Evolutionary conservation across 768 basidiomycete species (phyloP).

Genomic region (Austroboletus festivus): DNA sequence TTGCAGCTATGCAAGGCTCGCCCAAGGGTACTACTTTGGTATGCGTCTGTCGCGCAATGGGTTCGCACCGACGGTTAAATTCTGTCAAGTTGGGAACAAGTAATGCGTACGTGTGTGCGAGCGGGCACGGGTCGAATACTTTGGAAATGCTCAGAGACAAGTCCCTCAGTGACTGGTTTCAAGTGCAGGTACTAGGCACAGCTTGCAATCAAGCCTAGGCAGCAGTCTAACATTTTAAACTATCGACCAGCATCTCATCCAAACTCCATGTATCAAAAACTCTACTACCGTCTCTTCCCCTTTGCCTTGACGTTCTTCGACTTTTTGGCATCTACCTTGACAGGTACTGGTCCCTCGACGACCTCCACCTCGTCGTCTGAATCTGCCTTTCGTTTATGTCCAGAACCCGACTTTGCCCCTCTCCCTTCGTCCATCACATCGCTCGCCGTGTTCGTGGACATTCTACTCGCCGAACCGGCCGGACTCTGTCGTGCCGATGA

Average conservation of each 20-base stretch:
- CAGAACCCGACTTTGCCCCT: neutral
- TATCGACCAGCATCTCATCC: slow-evolving; percentile 38
- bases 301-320: slow-evolving; percentile 33
- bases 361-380: slow-evolving; percentile 59
- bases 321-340: slow-evolving; percentile 37
- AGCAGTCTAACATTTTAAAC: neutral
- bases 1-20: too few species aligned
- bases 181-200: too few species aligned
- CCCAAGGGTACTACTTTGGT: too few species aligned
- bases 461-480: slow-evolving; percentile 36
- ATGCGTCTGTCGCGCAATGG: too few species aligned
- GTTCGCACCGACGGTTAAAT: too few species aligned
- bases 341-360: slow-evolving; percentile 43
- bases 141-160: too few species aligned
- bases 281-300: slow-evolving; percentile 39
- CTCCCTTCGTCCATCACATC: slow-evolving; percentile 45
- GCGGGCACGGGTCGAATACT: too few species aligned
- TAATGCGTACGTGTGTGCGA: too few species aligned
- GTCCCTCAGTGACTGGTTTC: too few species aligned
- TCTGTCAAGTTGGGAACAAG: too few species aligned
- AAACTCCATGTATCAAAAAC: too few species aligned
- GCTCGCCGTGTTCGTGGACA: slow-evolving; percentile 42
- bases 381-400: slow-evolving; percentile 49
- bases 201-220: too few species aligned
- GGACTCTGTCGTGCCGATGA: slow-evolving; percentile 54